Conservation (phyloP, 1,139 yeast species). For the Saccharomyces pastorianus region DNA sequence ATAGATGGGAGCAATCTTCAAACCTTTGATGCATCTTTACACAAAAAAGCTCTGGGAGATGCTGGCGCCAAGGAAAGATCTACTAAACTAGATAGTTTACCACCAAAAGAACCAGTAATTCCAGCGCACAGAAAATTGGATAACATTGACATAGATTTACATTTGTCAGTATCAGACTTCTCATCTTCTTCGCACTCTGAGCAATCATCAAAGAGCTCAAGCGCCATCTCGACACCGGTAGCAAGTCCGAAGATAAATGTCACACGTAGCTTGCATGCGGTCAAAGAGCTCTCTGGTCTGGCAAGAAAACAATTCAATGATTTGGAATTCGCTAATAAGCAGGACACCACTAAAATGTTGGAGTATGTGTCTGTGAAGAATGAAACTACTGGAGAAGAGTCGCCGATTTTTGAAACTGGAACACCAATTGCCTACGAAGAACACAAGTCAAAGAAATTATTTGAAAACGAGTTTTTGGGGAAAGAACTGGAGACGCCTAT, state of each 20-base stretch:
- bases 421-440: conserved; percentile 1
- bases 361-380: not conserved
- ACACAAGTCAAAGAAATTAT: not conserved
- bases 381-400: not conserved
- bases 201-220: conserved; percentile 3
- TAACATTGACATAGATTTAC: conserved; percentile 1
- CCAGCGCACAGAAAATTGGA: conserved; percentile 4
- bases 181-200: conserved; percentile 4
- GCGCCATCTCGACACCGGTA: conserved; percentile 11
- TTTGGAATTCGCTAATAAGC: not conserved
- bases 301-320: not conserved
- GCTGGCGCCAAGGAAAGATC: not conserved
- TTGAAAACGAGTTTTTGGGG: not conserved
- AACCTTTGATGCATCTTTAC: too few relatives aligned
- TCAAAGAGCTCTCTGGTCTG: not conserved
- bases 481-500: not conserved
- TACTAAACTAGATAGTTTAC: not conserved
- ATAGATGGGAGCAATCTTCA: too few relatives aligned
- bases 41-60: too few relatives aligned
- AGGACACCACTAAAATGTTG: not conserved
- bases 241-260: conserved; percentile 7
- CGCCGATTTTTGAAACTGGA: conserved; percentile 1
- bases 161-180: not conserved
- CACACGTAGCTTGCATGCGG: not conserved
- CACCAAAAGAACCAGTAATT: conserved; percentile 1